These are phyloP conservation scores for Candida pini DNA, from an alignment of 805 yeast genomes.

Conservation along the genomic window DNA sequence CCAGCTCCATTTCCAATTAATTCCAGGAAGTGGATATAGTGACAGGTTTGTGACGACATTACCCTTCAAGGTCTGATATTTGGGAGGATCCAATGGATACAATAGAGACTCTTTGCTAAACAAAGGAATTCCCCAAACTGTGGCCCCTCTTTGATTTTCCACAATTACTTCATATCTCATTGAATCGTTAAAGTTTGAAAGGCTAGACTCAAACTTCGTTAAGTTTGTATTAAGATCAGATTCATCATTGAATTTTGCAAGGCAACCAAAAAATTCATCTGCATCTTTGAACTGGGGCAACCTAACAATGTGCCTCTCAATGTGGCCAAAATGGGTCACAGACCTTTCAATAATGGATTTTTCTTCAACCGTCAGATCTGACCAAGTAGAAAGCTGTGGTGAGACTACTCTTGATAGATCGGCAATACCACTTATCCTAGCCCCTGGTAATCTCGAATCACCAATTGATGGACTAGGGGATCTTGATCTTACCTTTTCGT, in stretches of 20 bases:
- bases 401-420: no score
- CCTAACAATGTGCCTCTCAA: slow-evolving; percentile 22
- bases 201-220: slow-evolving; percentile 5
- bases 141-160: slow-evolving; percentile 52
- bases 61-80: slow-evolving; percentile 41
- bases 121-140: slow-evolving; percentile 46
- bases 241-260: slow-evolving; percentile 16
- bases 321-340: slow-evolving; percentile 20
- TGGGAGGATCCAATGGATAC: slow-evolving; percentile 47
- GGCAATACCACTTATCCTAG: no score
- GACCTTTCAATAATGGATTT: slow-evolving; percentile 7
- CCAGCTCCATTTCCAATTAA: slow-evolving; percentile 52
- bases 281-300: slow-evolving; percentile 26
- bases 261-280: slow-evolving; percentile 22
- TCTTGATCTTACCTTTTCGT: no score
- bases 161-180: slow-evolving; percentile 36
- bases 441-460: no score
- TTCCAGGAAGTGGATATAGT: slow-evolving; percentile 42
- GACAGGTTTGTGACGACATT: slow-evolving; percentile 25
- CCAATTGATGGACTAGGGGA: no score
- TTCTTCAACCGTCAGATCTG: slow-evolving; percentile 2
- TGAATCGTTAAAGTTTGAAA: slow-evolving; percentile 3
- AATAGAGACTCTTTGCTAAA: slow-evolving; percentile 41
- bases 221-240: slow-evolving; percentile 6
- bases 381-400: slow-evolving; percentile 1